Percentiles rank a stretch among this genome's conserved stretches.
Evolutionary conservation across 2,329 filamentous ascomycete species (phyloP).

Genomic region (Aureobasidium lini): DNA sequence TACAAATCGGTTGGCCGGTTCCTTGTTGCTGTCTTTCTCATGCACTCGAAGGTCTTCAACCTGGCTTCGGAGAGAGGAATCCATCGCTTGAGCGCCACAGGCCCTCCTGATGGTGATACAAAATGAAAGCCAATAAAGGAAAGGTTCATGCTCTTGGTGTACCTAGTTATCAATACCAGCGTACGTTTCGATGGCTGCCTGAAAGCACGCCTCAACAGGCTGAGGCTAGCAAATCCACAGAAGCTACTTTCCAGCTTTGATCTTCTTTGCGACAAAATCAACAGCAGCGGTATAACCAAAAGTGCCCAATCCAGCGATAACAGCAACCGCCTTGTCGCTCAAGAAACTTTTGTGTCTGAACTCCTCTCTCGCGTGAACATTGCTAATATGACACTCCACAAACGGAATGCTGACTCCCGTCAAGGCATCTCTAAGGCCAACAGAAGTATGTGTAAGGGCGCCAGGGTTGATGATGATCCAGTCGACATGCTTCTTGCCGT

Average conservation of each 20-base stretch:
- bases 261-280: constrained; percentile 31
- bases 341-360: constrained; percentile 65
- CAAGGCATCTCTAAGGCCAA: constrained; percentile 68
- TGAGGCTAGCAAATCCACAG: too few relatives aligned
- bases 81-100: too few relatives aligned
- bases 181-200: too few relatives aligned
- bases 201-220: too few relatives aligned
- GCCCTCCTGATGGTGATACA: too few relatives aligned
- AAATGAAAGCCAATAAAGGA: too few relatives aligned
- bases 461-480: constrained; percentile 70
- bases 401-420: constrained; percentile 63
- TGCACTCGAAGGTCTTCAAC: too few relatives aligned
- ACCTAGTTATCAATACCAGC: too few relatives aligned
- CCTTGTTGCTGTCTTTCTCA: too few relatives aligned
- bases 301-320: constrained; percentile 58
- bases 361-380: constrained; percentile 63
- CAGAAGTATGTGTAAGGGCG: constrained; percentile 67
- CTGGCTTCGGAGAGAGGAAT: too few relatives aligned
- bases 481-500: constrained; percentile 38
- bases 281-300: constrained; percentile 42
- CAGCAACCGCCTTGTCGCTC: constrained; percentile 66
- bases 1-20: too few relatives aligned
- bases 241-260: neutral
- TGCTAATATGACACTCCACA: constrained; percentile 69
- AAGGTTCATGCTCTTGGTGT: too few relatives aligned